phyloP scores from a whole-genome alignment of 2,329 filamentous ascomycete species.

The Xylaria sp. region DNA sequence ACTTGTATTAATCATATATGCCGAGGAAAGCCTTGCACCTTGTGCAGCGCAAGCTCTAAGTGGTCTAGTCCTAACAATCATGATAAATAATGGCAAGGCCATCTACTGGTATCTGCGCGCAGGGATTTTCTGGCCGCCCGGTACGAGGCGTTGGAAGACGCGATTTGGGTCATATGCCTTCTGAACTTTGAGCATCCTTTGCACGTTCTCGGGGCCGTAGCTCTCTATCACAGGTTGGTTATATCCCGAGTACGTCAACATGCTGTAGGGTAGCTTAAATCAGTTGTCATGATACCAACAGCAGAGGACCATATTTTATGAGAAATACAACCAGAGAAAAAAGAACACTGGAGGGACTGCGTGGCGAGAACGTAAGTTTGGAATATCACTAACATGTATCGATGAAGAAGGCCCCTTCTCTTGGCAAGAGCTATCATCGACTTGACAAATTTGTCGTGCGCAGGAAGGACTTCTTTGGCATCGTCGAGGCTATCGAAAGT shows the following conservation, averaged over 20 bases:
- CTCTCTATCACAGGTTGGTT: neutral
- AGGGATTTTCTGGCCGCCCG: neutral
- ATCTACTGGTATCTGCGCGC: no score
- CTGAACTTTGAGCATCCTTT: neutral
- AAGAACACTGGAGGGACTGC: no score
- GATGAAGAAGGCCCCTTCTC: neutral
- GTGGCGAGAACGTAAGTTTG: neutral
- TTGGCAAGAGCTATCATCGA: neutral
- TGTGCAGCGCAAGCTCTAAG: no score
- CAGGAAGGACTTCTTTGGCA: constrained; percentile 7
- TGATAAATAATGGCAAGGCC: no score
- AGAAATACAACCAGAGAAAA: no score
- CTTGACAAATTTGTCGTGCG: constrained; percentile 14
- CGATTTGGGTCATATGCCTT: constrained; percentile 3
- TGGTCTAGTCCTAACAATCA: no score
- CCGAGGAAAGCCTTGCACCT: no score
- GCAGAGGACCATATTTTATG: no score
- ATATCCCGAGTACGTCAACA: constrained; percentile 12
- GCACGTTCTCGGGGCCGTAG: constrained; percentile 14
- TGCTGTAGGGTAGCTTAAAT: constrained; percentile 1
- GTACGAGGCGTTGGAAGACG: neutral
- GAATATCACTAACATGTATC: neutral
- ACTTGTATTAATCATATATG: no score
- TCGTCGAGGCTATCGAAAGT: constrained; percentile 13
- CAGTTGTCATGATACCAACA: no score